Evolutionary conservation across 1,284 basidiomycete species (phyloP).

Genomic region (Sporisorium exsertum): DNA sequence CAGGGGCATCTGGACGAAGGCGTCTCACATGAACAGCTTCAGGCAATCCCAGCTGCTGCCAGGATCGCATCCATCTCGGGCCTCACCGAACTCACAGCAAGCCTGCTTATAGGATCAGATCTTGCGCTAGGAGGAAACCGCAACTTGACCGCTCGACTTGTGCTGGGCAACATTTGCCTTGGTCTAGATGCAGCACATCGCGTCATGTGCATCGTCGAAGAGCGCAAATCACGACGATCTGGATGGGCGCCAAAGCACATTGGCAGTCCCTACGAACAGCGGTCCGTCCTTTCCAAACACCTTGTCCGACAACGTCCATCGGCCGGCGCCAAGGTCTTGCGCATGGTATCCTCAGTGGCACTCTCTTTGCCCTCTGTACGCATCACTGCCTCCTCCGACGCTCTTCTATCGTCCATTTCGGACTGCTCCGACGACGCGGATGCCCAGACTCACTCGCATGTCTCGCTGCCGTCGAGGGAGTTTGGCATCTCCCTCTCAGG

Average conservation of each 20-base stretch:
- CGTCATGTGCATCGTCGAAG: slow-evolving; percentile 36
- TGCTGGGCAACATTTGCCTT: slow-evolving; percentile 35
- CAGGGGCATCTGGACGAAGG: slow-evolving; percentile 20
- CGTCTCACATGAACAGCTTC: slow-evolving; percentile 12
- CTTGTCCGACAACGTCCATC: slow-evolving; percentile 36
- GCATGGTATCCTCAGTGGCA: slow-evolving; percentile 23
- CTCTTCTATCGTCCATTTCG: slow-evolving; percentile 18
- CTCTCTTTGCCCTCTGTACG: slow-evolving; percentile 40
- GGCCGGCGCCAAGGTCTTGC: slow-evolving; percentile 17
- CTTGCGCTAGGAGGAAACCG: slow-evolving; percentile 40
- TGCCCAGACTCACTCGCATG: neutral
- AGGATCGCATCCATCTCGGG: slow-evolving; percentile 43
- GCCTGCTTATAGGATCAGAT: slow-evolving; percentile 46
- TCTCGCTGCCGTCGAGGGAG: slow-evolving; percentile 23
- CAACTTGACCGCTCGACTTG: slow-evolving; percentile 41
- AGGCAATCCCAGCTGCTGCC: slow-evolving; percentile 32
- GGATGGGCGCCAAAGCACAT: slow-evolving; percentile 26
- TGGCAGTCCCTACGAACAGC: slow-evolving; percentile 10
- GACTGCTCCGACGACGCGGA: neutral
- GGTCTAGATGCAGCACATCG: slow-evolving; percentile 53
- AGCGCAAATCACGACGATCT: slow-evolving; percentile 34
- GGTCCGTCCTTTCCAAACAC: slow-evolving; percentile 42
- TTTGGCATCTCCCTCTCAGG: slow-evolving; percentile 28
- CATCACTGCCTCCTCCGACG: slow-evolving; percentile 34
- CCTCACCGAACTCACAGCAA: slow-evolving; percentile 42